Percentiles rank a stretch among this genome's conserved stretches.
Evolutionary conservation across 345 rosid species (phyloP).

Genomic region (Linum usitatissimum): DNA sequence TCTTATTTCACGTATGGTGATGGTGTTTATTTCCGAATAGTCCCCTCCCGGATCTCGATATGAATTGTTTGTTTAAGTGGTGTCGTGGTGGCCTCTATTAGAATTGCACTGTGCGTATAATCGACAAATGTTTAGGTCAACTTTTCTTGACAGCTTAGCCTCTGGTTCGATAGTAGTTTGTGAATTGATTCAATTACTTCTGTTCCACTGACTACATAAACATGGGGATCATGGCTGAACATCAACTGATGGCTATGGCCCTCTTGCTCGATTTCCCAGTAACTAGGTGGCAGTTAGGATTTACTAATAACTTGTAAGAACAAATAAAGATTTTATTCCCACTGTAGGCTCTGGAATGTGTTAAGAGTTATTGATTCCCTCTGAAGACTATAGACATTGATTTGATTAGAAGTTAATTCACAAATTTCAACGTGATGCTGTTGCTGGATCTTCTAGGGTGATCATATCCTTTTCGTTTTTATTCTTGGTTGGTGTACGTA

Average conservation of each 20-base stretch:
- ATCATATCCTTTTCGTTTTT: too few relatives aligned
- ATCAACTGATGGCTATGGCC: not conserved
- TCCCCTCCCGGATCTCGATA: not conserved
- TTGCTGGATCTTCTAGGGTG: not conserved
- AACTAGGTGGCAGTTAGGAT: too few relatives aligned
- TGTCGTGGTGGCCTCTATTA: not conserved
- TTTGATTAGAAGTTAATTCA: not conserved
- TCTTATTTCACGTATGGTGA: not conserved
- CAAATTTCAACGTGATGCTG: not conserved
- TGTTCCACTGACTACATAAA: not conserved
- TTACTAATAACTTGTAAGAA: too few relatives aligned
- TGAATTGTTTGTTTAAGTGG: not conserved
- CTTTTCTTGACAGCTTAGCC: not conserved
- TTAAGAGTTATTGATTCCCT: too few relatives aligned
- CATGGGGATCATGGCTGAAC: not conserved
- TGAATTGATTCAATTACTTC: not conserved
- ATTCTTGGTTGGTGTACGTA: too few relatives aligned
- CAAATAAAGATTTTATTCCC: too few relatives aligned
- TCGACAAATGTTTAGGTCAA: not conserved
- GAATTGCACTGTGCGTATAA: not conserved
- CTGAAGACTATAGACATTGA: not conserved
- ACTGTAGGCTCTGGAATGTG: too few relatives aligned
- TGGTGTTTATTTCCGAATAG: not conserved
- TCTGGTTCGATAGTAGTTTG: not conserved
- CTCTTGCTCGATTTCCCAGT: too few relatives aligned